Percentiles rank a stretch among this genome's conserved stretches.
phyloP scores from a whole-genome alignment of 768 basidiomycete genomes.

The Auriscalpium vulgare region DNA sequence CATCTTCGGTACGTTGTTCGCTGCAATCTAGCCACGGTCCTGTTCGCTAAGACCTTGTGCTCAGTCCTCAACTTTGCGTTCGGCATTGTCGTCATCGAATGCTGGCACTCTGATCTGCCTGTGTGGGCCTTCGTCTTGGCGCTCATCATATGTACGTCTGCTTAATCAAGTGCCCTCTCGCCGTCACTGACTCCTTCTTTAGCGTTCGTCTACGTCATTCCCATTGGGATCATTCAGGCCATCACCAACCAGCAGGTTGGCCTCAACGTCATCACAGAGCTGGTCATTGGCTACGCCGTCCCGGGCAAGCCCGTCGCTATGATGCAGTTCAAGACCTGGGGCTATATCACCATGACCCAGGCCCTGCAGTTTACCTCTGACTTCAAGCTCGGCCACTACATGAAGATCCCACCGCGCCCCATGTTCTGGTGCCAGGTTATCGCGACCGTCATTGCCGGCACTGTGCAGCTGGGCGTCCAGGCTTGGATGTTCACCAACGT shows the following conservation, averaged over 20 bases:
- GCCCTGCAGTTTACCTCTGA: slow-evolving; percentile 64
- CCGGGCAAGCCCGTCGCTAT: slow-evolving; percentile 73
- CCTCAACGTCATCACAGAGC: slow-evolving; percentile 66
- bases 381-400: slow-evolving; percentile 67
- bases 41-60: too few relatives aligned
- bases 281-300: slow-evolving; percentile 70
- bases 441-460: slow-evolving; percentile 60
- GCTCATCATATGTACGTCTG: slow-evolving; percentile 43
- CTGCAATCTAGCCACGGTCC: too few relatives aligned
- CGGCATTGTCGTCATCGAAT: slow-evolving; percentile 57
- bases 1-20: slow-evolving; percentile 22
- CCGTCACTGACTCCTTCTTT: too few relatives aligned
- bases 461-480: slow-evolving; percentile 71
- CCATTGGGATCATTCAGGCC: slow-evolving; percentile 54
- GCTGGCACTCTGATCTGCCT: slow-evolving; percentile 67
- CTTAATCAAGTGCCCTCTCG: too few relatives aligned
- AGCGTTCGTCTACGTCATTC: slow-evolving; percentile 37
- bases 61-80: slow-evolving; percentile 54
- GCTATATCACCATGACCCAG: slow-evolving; percentile 64
- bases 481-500: slow-evolving; percentile 71
- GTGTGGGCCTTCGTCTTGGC: slow-evolving; percentile 67
- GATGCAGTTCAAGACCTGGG: slow-evolving; percentile 74
- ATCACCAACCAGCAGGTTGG: slow-evolving; percentile 78
- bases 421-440: slow-evolving; percentile 73
- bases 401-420: slow-evolving; percentile 54